phyloP scores from a whole-genome alignment of 768 basidiomycete species.

The Hypsizygus marmoreus region DNA sequence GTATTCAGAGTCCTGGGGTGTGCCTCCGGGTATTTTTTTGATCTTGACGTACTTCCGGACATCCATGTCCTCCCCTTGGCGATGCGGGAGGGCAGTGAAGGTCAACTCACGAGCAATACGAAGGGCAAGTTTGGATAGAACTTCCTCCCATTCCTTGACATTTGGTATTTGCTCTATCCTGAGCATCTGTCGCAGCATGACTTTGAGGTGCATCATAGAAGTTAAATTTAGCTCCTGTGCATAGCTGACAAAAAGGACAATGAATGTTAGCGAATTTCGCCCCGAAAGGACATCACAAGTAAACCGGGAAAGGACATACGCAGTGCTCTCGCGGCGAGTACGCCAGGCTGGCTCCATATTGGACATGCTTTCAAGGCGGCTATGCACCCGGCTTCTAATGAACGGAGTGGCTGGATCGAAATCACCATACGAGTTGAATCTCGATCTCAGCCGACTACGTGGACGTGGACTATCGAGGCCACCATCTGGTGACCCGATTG shows the following conservation, averaged over 20 bases:
- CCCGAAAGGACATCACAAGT: conserved; percentile 6
- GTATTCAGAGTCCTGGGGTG: conserved; percentile 92
- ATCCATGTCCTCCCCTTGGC: conserved; percentile 93
- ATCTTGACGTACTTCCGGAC: conserved; percentile 95
- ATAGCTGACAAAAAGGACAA: conserved; percentile 48
- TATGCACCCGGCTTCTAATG: conserved; percentile 83
- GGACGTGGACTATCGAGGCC: conserved; percentile 58
- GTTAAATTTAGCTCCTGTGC: conserved; percentile 81
- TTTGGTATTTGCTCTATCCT: conserved; percentile 81
- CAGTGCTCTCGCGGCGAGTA: conserved; percentile 84
- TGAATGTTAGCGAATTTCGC: no score
- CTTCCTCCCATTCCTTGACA: conserved; percentile 85
- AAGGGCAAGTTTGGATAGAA: conserved; percentile 77
- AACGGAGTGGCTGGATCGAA: conserved; percentile 76
- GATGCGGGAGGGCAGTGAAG: conserved; percentile 66
- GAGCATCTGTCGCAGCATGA: conserved; percentile 91
- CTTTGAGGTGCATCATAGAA: conserved; percentile 87
- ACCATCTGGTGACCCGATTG: conserved; percentile 75
- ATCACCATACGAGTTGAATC: conserved; percentile 75
- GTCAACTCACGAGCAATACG: conserved; percentile 85
- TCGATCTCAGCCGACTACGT: conserved; percentile 50
- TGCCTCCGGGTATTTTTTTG: conserved; percentile 96
- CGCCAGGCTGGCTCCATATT: conserved; percentile 78
- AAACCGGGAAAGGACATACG: conserved; percentile 51
- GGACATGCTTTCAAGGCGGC: conserved; percentile 62